A percentile compares a stretch with the other conserved stretches of the same genome.
phyloP scores from a whole-genome alignment of 2,329 filamentous ascomycete species.

The Phoma herbarum region DNA sequence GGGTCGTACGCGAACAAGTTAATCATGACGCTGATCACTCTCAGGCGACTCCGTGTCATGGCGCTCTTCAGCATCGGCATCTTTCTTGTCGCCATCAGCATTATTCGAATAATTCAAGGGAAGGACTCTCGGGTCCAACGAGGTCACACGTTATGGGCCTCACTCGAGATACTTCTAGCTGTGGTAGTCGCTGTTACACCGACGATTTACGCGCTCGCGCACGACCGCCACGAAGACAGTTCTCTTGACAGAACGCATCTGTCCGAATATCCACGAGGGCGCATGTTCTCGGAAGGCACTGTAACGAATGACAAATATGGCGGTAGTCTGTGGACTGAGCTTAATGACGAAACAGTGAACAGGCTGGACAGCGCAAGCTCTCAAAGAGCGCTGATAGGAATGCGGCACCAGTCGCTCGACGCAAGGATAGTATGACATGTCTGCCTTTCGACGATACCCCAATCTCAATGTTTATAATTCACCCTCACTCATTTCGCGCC shows the following conservation, averaged over 20 bases:
- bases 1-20: background rate
- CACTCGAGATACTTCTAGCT: constrained; percentile 27
- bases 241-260: constrained; percentile 22
- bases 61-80: constrained; percentile 31
- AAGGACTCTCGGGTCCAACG: constrained; percentile 22
- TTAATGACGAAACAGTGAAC: constrained; percentile 15
- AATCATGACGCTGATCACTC: background rate
- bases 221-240: constrained; percentile 21
- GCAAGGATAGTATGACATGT: constrained; percentile 9
- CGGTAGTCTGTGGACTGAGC: constrained; percentile 23
- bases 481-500: background rate
- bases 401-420: constrained; percentile 17
- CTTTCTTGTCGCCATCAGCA: constrained; percentile 28
- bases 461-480: background rate
- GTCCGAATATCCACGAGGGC: constrained; percentile 12
- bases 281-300: constrained; percentile 12
- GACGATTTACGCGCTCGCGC: constrained; percentile 29
- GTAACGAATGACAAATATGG: constrained; percentile 12
- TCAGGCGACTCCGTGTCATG: constrained; percentile 27
- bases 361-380: constrained; percentile 22
- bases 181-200: constrained; percentile 30
- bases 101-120: constrained; percentile 27
- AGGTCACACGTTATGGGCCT: constrained; percentile 29
- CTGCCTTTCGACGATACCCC: background rate
- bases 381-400: constrained; percentile 17